These are phyloP conservation scores for Aspergillus pseudoterreus DNA, from an alignment of 2,329 filamentous ascomycete species.

Conservation along the genomic window DNA sequence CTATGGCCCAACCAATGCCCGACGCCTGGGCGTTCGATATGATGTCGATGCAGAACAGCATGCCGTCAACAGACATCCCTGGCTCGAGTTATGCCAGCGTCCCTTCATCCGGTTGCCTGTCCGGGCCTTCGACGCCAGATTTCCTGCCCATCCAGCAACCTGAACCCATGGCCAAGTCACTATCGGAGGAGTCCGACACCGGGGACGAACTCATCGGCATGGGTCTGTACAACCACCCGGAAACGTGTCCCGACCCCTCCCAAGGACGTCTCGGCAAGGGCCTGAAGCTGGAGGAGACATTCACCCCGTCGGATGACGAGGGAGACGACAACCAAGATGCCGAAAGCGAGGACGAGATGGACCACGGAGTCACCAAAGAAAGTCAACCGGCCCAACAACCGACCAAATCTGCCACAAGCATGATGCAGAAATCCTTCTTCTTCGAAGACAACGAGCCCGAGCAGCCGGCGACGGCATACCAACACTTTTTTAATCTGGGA, in stretches of 20 bases:
- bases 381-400: conserved; percentile 15
- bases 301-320: conserved; percentile 59
- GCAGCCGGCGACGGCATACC: conserved; percentile 17
- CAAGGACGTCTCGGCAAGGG: conserved; percentile 64
- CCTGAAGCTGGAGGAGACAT: conserved; percentile 76
- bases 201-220: conserved; percentile 76
- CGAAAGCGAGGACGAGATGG: conserved; percentile 38
- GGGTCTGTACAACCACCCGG: conserved; percentile 74
- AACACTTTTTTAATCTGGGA: conserved; percentile 24
- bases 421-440: conserved; percentile 32
- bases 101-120: conserved; percentile 32
- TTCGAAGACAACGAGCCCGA: conserved; percentile 29
- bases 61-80: conserved; percentile 27
- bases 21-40: conserved; percentile 32
- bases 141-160: conserved; percentile 35
- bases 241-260: conserved; percentile 54
- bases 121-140: conserved; percentile 36
- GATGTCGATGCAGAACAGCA: conserved; percentile 29
- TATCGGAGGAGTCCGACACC: conserved; percentile 54
- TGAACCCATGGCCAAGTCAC: conserved; percentile 33
- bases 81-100: conserved; percentile 33
- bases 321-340: conserved; percentile 58
- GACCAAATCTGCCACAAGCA: conserved; percentile 21
- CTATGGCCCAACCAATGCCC: conserved; percentile 22
- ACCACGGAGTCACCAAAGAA: background rate